Conservation (phyloP, 192 early-diverging fungal genomes). For the Gorgonomyces haynaldii region DNA sequence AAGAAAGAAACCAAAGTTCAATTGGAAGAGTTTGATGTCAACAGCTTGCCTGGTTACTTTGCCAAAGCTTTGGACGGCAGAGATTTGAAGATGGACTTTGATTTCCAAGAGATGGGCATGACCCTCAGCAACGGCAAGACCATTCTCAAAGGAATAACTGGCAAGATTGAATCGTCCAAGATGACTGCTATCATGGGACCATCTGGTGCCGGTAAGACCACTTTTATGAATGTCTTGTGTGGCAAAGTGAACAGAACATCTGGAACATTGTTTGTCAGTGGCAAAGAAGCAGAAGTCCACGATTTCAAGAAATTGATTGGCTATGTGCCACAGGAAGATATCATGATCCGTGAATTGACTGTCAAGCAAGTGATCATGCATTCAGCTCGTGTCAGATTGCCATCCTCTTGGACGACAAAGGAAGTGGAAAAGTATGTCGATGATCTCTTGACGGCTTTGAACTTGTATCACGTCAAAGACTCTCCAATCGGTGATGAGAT, state of each 20-base stretch:
- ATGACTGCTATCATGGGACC: slow-evolving; percentile 86
- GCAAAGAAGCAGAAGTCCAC: background rate
- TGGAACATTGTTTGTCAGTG: slow-evolving; percentile 1
- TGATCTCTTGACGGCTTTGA: slow-evolving; percentile 13
- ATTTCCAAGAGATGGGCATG: slow-evolving; percentile 26
- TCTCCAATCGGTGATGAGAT: slow-evolving; percentile 49
- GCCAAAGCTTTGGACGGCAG: slow-evolving; percentile 2
- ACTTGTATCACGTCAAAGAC: slow-evolving; percentile 3
- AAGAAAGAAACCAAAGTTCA: slow-evolving; percentile 12
- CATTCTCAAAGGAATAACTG: slow-evolving; percentile 59
- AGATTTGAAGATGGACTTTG: slow-evolving; percentile 24
- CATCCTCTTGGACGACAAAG: slow-evolving; percentile 11
- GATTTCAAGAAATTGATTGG: slow-evolving; percentile 15
- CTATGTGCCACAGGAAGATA: slow-evolving; percentile 35
- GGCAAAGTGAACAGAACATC: background rate
- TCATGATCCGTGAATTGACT: slow-evolving; percentile 29
- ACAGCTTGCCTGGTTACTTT: slow-evolving; percentile 10
- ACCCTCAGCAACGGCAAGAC: slow-evolving; percentile 32
- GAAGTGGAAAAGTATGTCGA: slow-evolving; percentile 17
- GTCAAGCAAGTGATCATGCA: slow-evolving; percentile 19
- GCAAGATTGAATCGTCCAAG: slow-evolving; percentile 59
- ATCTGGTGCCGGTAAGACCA: slow-evolving; percentile 62
- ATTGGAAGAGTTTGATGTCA: slow-evolving; percentile 11
- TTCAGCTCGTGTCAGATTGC: slow-evolving; percentile 21
- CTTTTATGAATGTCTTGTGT: slow-evolving; percentile 8